phyloP scores from a whole-genome alignment of 768 basidiomycete genomes.

The Boletus reticuloceps region DNA sequence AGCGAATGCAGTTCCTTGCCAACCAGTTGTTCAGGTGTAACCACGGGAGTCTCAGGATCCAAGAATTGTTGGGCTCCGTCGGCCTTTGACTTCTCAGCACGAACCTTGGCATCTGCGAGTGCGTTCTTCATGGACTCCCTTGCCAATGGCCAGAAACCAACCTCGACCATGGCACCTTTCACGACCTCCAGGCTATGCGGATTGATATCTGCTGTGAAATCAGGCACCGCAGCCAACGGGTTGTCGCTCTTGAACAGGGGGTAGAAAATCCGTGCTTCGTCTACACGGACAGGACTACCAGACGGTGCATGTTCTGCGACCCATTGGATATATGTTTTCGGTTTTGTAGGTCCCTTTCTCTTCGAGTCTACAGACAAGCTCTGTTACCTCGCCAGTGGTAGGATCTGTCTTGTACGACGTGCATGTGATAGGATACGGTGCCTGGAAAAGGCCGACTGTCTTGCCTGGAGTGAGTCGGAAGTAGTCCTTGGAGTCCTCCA shows the following conservation, averaged over 20 bases:
- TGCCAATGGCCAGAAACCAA: conserved; percentile 85
- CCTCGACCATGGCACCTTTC: conserved; percentile 80
- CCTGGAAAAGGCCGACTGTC: conserved; percentile 94
- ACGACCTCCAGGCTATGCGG: conserved; percentile 78
- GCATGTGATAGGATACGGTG: conserved; percentile 88
- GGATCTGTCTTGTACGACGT: conserved; percentile 83
- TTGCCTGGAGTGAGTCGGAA: conserved; percentile 98
- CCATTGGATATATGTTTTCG: conserved; percentile 97
- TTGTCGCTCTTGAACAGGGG: conserved; percentile 94
- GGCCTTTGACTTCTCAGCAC: conserved; percentile 59
- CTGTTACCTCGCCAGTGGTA: conserved; percentile 66
- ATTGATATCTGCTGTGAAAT: conserved; percentile 82
- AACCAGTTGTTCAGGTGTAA: conserved; percentile 71
- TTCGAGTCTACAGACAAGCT: conserved; percentile 79
- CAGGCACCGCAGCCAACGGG: conserved; percentile 62
- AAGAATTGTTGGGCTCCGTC: conserved; percentile 35
- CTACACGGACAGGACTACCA: conserved; percentile 78
- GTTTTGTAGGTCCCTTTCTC: conserved; percentile 71
- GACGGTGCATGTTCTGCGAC: conserved; percentile 80
- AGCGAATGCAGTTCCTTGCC: conserved; percentile 92
- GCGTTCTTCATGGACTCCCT: conserved; percentile 65
- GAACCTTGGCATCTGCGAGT: conserved; percentile 56
- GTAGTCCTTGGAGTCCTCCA: conserved; percentile 90
- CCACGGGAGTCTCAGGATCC: conserved; percentile 61
- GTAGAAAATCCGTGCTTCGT: conserved; percentile 91